Evolutionary conservation across 768 basidiomycete genomes (phyloP).

Genomic region (Suillus decipiens): DNA sequence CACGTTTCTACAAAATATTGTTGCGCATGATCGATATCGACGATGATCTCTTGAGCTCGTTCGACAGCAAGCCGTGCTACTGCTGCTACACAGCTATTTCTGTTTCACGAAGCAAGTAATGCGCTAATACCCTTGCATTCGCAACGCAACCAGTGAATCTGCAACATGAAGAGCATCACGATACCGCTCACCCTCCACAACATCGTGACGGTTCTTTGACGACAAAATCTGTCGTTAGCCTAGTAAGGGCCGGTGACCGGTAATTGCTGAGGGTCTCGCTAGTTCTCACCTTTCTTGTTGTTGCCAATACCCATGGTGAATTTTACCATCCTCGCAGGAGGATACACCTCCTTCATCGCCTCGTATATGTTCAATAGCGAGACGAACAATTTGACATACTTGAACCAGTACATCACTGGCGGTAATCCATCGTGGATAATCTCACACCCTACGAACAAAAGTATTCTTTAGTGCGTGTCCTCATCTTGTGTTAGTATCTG

Average conservation of each 20-base stretch:
- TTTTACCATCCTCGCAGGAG: conserved; percentile 69
- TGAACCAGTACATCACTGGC: conserved; percentile 44
- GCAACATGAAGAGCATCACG: neutral
- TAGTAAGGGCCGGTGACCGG: neutral
- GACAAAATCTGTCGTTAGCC: neutral
- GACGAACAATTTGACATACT: conserved; percentile 45
- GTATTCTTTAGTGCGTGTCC: conserved; percentile 58
- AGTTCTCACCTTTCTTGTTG: neutral
- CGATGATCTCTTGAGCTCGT: no score
- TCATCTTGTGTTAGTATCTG: neutral
- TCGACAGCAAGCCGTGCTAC: neutral
- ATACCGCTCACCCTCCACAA: neutral
- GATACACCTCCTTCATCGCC: conserved; percentile 60
- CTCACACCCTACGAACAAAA: conserved; percentile 54
- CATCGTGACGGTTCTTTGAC: neutral
- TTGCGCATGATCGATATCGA: no score
- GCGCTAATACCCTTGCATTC: neutral
- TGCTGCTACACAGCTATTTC: neutral
- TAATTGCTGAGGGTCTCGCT: neutral
- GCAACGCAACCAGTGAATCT: conserved; percentile 6
- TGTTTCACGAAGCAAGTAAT: conserved; percentile 4
- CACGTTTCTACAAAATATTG: no score
- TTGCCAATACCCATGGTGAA: conserved; percentile 51
- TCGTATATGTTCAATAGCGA: conserved; percentile 63
- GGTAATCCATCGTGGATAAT: conserved; percentile 63